Base-by-base conservation (phyloP, 352 stramenopile species). In the Globisporangium acanthophoron region DNA sequence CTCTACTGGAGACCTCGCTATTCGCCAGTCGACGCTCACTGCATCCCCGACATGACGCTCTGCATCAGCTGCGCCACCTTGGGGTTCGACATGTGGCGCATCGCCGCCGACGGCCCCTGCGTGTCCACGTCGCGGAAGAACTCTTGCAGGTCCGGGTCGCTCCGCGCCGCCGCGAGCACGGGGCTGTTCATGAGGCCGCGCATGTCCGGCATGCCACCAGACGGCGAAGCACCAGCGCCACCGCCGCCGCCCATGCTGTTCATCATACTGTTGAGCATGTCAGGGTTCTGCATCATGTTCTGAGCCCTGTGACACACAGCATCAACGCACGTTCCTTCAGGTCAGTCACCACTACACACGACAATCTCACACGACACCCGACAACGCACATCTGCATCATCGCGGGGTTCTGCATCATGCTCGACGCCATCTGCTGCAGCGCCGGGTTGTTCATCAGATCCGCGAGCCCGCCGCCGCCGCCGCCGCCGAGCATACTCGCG, bases 281-380 rank as follows among this genome's bases (percentile, higher is more conserved):
- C 75, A 3, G 86, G 82, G 65, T 94, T 90, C 66, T 93, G 80
- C 86, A 96, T 96, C 86, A 96, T 93, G 60, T 93, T 93, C 54
- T 94, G 84, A 4, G 86, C 86, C 76, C 75, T 85, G 31, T 5
- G 39, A 16, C n/a, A 16, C 46, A 41, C 13, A 60, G 18, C n/a
- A 39, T 11, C 24, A 27, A 20, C 27, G 18, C 55, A 5, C 37
- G 27, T 33, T 5, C 0, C 29, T 45, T 12, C 16, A 20, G 6
- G 35, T 43, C 52, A 49, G 20, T 5, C n/a, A 40, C 37, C n/a
- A 48, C 20, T 52, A 24, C 35, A 63, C 5, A 13, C 37, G 33
- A 37, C 8, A 15, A 1, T 57, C 24, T 18, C 0, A 40, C 35
- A 24, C 45, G 1, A 40, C 39, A 51, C 40, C 27, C n/a, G 27